Evolutionary conservation across 768 basidiomycete species (phyloP), one percentile per base, ranked within the genome.

Genomic region (Amanita phalloides): DNA sequence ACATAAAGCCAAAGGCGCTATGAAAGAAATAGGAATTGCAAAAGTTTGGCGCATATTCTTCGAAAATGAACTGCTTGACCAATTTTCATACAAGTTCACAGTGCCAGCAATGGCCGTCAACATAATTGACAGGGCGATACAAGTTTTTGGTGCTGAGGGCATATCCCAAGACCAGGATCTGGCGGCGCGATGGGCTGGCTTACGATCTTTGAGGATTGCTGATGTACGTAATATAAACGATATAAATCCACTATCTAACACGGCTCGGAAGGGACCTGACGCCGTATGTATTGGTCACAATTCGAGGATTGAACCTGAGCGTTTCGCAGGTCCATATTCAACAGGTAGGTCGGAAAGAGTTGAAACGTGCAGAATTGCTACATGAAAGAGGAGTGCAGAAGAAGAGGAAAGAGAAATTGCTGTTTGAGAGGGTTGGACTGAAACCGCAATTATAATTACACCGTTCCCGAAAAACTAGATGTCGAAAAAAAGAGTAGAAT

Each of bases 11-110:
- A 99, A 97, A 66, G 93, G 90, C 28, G 96, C 96, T 0, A 61
- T 97, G 64, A 95, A 96, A 67, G 96, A 98, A 66, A 98, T 99
- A 60, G 94, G 91, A 21, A 90, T 97, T 54, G 92, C 96, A 41
- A 99, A 99, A 77, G 95, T 88, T 55, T 38, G 69, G 54, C 21
- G 30, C 13, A 48, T 39, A 17, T 11, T 48, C 17, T 47, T 42
- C 4, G 32, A 52, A 13, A 30, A 41, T 33, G n/a, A 7, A 32
- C 26, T 45, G 30, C 17, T 28, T 28, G 36, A n/a, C 32, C 55
- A 33, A 57, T 53, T 23, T 36, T 47, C 36, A 17, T 48, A 13
- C 2, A 57, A 98, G 94, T 95, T 96, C 60, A 84, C 92, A 35
- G 91, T 98, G 9, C 96, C 96, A 10, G 76, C 77, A 0, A 90